Evolutionary conservation across 1,284 basidiomycete species (phyloP).

Genomic region (Neonothopanus nambi): DNA sequence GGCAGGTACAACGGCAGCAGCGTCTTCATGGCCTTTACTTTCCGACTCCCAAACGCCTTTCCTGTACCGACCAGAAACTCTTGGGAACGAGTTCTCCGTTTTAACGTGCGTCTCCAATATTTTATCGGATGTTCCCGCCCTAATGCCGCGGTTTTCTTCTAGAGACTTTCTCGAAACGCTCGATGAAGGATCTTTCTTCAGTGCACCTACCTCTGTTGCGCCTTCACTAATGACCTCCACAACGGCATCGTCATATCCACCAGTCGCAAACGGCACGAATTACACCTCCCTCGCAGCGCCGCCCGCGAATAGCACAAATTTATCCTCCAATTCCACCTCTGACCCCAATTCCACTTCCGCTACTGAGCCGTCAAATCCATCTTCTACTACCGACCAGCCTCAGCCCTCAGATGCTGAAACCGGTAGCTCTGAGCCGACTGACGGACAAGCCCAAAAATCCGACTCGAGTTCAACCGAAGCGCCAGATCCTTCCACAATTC

Average conservation of each 20-base stretch:
- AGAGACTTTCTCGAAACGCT: conserved; percentile 83
- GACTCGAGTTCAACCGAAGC: neutral
- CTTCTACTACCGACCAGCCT: conserved; percentile 5
- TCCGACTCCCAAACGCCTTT: conserved; percentile 46
- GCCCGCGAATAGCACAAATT: neutral
- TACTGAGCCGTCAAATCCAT: conserved; percentile 1
- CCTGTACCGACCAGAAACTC: conserved; percentile 66
- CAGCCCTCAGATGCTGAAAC: neutral
- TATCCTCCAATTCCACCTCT: neutral
- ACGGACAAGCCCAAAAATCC: neutral
- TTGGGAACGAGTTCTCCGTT: conserved; percentile 81
- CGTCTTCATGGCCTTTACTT: conserved; percentile 53
- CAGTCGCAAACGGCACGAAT: neutral
- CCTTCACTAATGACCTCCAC: neutral
- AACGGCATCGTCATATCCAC: neutral
- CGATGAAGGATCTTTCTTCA: conserved; percentile 73
- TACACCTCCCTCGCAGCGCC: neutral
- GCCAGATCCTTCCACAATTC: conserved; percentile 4
- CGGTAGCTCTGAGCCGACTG: neutral
- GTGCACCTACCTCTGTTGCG: conserved; percentile 32
- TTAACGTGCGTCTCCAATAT: conserved; percentile 57
- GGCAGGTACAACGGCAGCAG: conserved; percentile 31
- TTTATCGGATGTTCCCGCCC: no score
- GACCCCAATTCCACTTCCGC: neutral
- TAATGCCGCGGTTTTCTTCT: conserved; percentile 2